Percentiles rank a stretch among this genome's conserved stretches.
Evolutionary conservation across 2,329 filamentous ascomycete genomes (phyloP).

Genomic region (Ascochyta lentis): DNA sequence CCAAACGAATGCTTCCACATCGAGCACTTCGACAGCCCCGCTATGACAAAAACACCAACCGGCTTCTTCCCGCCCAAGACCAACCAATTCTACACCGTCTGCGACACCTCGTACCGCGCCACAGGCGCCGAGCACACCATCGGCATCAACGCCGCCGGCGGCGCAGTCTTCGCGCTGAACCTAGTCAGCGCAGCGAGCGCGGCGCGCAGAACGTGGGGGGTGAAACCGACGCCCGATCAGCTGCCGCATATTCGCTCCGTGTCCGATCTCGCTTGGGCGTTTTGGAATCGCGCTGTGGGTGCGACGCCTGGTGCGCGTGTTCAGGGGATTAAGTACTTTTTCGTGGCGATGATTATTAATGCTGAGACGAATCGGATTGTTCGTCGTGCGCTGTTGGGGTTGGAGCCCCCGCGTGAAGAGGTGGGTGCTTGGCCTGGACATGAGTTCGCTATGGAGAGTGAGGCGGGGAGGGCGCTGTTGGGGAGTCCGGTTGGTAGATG

Average conservation of each 20-base stretch:
- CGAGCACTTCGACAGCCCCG: conserved; percentile 17
- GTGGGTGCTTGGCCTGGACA: conserved; percentile 22
- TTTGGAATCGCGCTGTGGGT: conserved; percentile 19
- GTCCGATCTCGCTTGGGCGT: neutral
- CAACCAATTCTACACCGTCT: neutral
- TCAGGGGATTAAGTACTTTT: conserved; percentile 25
- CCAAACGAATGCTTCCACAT: conserved; percentile 22
- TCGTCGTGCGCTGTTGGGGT: conserved; percentile 5
- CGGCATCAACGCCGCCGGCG: conserved; percentile 16
- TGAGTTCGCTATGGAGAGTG: conserved; percentile 21
- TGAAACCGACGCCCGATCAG: neutral
- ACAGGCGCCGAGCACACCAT: conserved; percentile 22
- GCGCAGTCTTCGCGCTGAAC: conserved; percentile 15
- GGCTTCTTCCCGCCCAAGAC: neutral
- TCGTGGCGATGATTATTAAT: conserved; percentile 20
- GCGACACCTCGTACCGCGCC: neutral
- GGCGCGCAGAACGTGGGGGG: neutral
- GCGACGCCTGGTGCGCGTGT: conserved; percentile 1
- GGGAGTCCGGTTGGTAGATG: conserved; percentile 29
- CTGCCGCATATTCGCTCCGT: neutral
- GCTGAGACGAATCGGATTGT: conserved; percentile 21
- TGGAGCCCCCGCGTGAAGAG: neutral
- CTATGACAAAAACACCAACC: neutral
- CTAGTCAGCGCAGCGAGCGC: neutral
- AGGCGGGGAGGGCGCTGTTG: conserved; percentile 23